Percentiles rank a stretch among this genome's conserved stretches.
Evolutionary conservation across 306 rosid species (phyloP).

Genomic region (Argentina anserina): DNA sequence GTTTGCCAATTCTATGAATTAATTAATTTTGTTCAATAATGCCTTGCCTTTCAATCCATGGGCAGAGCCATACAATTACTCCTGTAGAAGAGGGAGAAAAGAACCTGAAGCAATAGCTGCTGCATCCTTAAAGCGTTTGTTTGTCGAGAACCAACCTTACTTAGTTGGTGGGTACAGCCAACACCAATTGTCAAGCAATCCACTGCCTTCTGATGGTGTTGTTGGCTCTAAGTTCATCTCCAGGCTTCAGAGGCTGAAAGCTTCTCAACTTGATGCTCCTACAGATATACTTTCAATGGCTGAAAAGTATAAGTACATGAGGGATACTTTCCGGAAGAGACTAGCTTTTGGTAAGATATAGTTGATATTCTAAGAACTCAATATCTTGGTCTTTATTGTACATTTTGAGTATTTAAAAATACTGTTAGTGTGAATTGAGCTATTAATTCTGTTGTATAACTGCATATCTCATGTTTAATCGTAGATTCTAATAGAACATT

Average conservation of each 20-base stretch:
- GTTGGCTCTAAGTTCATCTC: constrained; percentile 65
- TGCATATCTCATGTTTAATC: neutral
- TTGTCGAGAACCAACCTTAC: constrained; percentile 91
- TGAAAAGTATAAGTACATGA: constrained; percentile 86
- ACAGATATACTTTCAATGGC: constrained; percentile 71
- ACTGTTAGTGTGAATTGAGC: neutral
- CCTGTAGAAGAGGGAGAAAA: constrained; percentile 92
- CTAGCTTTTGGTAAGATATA: constrained; percentile 71
- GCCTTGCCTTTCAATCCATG: constrained; percentile 22
- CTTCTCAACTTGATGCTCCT: constrained; percentile 60
- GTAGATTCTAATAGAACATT: neutral
- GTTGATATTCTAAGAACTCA: neutral
- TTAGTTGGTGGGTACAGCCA: constrained; percentile 84
- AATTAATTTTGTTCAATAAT: constrained; percentile 14
- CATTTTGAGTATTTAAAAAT: neutral
- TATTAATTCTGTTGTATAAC: neutral
- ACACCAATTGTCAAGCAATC: constrained; percentile 50
- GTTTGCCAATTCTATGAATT: neutral
- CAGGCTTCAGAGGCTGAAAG: constrained; percentile 59
- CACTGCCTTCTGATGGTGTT: constrained; percentile 64
- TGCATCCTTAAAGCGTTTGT: constrained; percentile 84
- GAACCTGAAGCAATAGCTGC: constrained; percentile 99
- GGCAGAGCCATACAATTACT: constrained; percentile 87
- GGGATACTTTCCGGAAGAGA: constrained; percentile 73
- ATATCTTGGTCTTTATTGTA: neutral